Percentiles rank a stretch among this genome's conserved stretches.
Conservation (phyloP, 2,329 filamentous ascomycete species). For the Chaetomium sp. region DNA sequence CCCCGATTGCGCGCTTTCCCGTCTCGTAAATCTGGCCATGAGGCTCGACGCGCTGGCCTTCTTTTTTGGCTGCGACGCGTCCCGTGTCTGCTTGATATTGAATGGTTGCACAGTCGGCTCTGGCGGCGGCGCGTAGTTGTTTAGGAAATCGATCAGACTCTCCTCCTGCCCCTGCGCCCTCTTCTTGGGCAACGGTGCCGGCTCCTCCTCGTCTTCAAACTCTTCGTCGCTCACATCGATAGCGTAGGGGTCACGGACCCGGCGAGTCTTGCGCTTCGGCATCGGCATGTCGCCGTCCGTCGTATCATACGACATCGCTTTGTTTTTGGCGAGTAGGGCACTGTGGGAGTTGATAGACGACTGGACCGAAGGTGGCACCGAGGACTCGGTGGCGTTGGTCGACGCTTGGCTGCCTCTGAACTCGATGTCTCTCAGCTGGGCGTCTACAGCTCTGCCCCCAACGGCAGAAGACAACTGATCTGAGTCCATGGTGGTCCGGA, state of each 20-base stretch:
- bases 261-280: constrained; percentile 73
- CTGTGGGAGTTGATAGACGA: constrained; percentile 77
- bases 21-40: constrained; percentile 59
- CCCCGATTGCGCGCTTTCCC: constrained; percentile 41
- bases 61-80: constrained; percentile 55
- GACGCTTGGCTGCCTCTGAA: constrained; percentile 57
- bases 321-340: constrained; percentile 59
- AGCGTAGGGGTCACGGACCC: constrained; percentile 88
- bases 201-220: constrained; percentile 50
- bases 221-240: constrained; percentile 79
- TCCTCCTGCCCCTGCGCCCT: constrained; percentile 57
- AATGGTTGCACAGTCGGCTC: constrained; percentile 46
- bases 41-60: constrained; percentile 65
- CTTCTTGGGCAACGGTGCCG: constrained; percentile 46
- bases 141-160: constrained; percentile 72
- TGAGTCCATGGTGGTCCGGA: constrained; percentile 82
- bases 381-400: constrained; percentile 59
- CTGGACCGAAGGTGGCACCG: constrained; percentile 54
- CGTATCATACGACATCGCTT: constrained; percentile 37
- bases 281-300: constrained; percentile 57
- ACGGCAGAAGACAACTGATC: constrained; percentile 66
- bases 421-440: constrained; percentile 58
- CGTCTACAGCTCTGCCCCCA: constrained; percentile 60
- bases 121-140: constrained; percentile 67
- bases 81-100: constrained; percentile 40